Base-by-base conservation (phyloP, 495 filamentous ascomycete genomes). In the Penicillium psychrofluorescens region DNA sequence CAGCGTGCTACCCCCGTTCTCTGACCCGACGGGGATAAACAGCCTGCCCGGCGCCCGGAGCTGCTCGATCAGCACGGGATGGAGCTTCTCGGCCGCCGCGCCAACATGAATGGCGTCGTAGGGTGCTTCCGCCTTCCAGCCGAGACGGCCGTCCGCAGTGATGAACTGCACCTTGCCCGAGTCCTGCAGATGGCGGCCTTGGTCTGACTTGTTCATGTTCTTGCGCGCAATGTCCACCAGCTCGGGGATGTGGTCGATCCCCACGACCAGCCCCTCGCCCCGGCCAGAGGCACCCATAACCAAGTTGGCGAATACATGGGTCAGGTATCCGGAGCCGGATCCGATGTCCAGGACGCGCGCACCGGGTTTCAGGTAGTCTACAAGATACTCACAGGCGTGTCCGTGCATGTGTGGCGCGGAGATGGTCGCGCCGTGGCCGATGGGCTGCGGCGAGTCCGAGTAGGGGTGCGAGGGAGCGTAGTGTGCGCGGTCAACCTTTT, bases 391-490 rank as follows among this genome's bases (percentile, higher is more conserved):
- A 40, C 77, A 74, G 30, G 85, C 85, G 30, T 81, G 74, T 58
- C 87, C 91, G 68, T 98, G 92, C 88, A 98, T 98, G 74, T 98
- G 92, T 12, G 92, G 92, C 14, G 92, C 92, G 28, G 85, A 90
- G 53, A 98, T 98, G 41, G 94, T 98, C 41, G 92, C 92, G 11
- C 61, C 52, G 62, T 86, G 79, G 41, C 94, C 91, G 66, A 98
- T 97, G 44, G 78, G 57, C 63, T 97, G 91, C 8, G 92, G 92
- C 16, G 82, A 86, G 74, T 98, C 92, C 41, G 86, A 78, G 69
- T 97, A 98, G 1, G 92, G 78, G 37, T 78, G 76, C 13, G 81
- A 76, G 5, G 74, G 75, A 27, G 71, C 66, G 71, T 90, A 98
- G 65, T 96, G 80, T 2, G 81, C 90, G 40, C 92, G 79, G 62